Conservation (phyloP, 345 rosid genomes). For the Euphorbia tirucalli region DNA sequence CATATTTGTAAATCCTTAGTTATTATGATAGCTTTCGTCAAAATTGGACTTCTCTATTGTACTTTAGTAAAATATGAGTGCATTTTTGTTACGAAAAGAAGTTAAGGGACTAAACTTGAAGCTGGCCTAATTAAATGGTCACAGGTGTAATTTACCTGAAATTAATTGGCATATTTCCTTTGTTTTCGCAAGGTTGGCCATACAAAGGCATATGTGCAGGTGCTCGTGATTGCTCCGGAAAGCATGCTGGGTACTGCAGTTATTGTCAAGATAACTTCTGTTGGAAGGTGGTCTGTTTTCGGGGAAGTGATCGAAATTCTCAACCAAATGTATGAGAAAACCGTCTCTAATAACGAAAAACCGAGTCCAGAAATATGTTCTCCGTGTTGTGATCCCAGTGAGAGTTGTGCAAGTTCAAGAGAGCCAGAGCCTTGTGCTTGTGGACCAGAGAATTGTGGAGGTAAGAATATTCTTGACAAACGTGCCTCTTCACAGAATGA, state of each 20-base stretch:
- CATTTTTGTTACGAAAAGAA: too few species aligned
- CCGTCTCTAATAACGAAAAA: constrained; percentile 18
- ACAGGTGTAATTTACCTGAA: too few species aligned
- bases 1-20: too few species aligned
- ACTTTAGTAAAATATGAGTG: too few species aligned
- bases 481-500: constrained; percentile 15
- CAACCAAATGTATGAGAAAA: constrained; percentile 24
- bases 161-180: neutral
- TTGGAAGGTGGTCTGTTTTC: constrained; percentile 93
- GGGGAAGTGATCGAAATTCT: constrained; percentile 71
- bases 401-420: constrained; percentile 39
- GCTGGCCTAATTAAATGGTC: too few species aligned
- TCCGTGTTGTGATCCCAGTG: constrained; percentile 32
- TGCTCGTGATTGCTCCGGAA: constrained; percentile 66
- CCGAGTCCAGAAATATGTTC: constrained; percentile 30
- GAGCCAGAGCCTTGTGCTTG: constrained; percentile 43
- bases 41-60: too few species aligned
- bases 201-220: constrained; percentile 83
- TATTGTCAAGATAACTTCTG: constrained; percentile 78
- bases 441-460: constrained; percentile 54
- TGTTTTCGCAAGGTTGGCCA: constrained; percentile 74
- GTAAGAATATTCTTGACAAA: constrained; percentile 20
- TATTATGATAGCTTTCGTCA: too few species aligned
- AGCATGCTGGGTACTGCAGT: constrained; percentile 72
- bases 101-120: too few species aligned